These are phyloP conservation scores for Annulohypoxylon truncatum DNA, from an alignment of 2,329 filamentous ascomycete genomes.

Conservation along the genomic window DNA sequence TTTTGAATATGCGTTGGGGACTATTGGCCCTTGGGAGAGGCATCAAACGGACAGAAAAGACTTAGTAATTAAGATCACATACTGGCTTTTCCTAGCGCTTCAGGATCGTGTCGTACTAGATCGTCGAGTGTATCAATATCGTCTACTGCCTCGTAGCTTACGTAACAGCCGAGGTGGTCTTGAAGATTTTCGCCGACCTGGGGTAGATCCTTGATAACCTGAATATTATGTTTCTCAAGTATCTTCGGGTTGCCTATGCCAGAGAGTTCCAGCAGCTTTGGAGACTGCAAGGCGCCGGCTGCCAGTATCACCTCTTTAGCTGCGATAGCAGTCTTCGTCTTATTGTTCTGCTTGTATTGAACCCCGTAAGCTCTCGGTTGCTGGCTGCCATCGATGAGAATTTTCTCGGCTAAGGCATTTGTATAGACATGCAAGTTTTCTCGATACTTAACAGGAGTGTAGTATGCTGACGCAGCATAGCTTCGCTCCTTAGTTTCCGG, in stretches of 20 bases:
- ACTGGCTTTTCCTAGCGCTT: conserved; percentile 16
- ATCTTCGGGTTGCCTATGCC: conserved; percentile 36
- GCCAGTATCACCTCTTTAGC: conserved; percentile 43
- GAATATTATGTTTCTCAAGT: conserved; percentile 45
- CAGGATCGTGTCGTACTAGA: conserved; percentile 17
- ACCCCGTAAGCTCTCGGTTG: conserved; percentile 21
- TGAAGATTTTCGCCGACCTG: conserved; percentile 45
- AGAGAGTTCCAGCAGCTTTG: conserved; percentile 40
- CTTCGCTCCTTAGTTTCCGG: conserved; percentile 27
- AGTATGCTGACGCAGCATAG: conserved; percentile 28
- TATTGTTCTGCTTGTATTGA: conserved; percentile 12
- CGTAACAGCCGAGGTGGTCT: conserved; percentile 24
- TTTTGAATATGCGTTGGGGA: not conserved
- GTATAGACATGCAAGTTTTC: conserved; percentile 25
- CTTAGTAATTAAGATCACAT: not conserved
- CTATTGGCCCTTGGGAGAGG: not conserved
- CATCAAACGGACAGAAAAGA: not conserved
- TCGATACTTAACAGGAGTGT: conserved; percentile 19
- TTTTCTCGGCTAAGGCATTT: conserved; percentile 27
- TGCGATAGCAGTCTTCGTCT: conserved; percentile 32
- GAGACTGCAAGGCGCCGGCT: conserved; percentile 40
- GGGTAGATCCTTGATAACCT: conserved; percentile 45
- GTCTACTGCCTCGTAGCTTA: conserved; percentile 24
- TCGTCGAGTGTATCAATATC: conserved; percentile 23
- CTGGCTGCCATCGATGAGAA: conserved; percentile 17